Evolutionary conservation across 176 grass and related monocot species (phyloP).

Genomic region (Saccharum officinarum): DNA sequence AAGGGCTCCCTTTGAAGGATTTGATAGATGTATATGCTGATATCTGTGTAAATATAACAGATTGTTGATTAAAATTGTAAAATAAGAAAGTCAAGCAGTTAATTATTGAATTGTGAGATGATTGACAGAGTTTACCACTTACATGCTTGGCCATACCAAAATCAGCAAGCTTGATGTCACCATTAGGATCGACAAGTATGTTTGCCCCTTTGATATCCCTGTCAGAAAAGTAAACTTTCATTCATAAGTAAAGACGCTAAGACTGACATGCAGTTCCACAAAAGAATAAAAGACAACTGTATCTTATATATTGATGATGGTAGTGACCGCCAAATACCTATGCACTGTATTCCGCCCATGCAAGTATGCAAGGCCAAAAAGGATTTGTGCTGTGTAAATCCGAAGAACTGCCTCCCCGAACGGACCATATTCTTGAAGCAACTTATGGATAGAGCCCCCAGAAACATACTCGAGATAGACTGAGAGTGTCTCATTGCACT

Average conservation of each 20-base stretch:
- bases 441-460: constrained; percentile 93
- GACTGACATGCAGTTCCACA: background rate
- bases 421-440: constrained; percentile 90
- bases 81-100: background rate
- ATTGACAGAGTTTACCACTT: constrained; percentile 22
- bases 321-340: constrained; percentile 58
- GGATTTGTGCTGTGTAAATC: constrained; percentile 88
- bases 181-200: constrained; percentile 95
- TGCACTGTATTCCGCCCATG: constrained; percentile 93
- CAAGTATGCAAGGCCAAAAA: constrained; percentile 90
- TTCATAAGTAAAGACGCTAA: background rate
- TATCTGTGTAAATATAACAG: constrained; percentile 61
- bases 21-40: constrained; percentile 77
- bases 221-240: constrained; percentile 19
- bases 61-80: background rate
- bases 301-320: background rate
- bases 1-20: constrained; percentile 97
- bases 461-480: constrained; percentile 97
- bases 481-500: constrained; percentile 77
- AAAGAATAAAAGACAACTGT: background rate
- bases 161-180: constrained; percentile 96
- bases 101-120: background rate
- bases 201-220: constrained; percentile 99
- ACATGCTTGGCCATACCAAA: constrained; percentile 99
- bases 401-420: constrained; percentile 79